Evolutionary conservation across 1,139 yeast species (phyloP).

Genomic region (Suhomyces terraborum): DNA sequence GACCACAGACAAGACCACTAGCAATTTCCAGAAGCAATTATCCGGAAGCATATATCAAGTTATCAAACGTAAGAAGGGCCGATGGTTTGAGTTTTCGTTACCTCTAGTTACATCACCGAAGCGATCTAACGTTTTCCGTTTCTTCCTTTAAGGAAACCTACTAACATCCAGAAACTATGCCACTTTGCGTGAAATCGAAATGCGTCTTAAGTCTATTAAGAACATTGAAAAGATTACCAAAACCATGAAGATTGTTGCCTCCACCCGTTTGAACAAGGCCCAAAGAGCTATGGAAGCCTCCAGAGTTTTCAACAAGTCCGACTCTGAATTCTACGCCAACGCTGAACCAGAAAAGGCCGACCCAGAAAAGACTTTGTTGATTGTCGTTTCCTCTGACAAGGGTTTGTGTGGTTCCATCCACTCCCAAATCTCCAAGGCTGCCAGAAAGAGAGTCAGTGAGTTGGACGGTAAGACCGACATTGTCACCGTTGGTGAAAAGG

Average conservation of each 20-base stretch:
- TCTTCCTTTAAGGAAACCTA: slow-evolving; percentile 8
- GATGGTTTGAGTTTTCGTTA: no score
- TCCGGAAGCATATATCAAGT: no score
- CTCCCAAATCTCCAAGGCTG: slow-evolving; percentile 87
- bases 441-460: slow-evolving; percentile 64
- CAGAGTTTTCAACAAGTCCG: slow-evolving; percentile 81
- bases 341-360: slow-evolving; percentile 71
- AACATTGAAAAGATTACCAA: slow-evolving; percentile 99
- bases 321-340: slow-evolving; percentile 73
- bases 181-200: slow-evolving; percentile 97
- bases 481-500: slow-evolving; percentile 92
- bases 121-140: background rate
- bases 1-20: no score
- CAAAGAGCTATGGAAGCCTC: slow-evolving; percentile 93
- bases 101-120: background rate
- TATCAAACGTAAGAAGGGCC: no score
- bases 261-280: slow-evolving; percentile 94
- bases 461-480: slow-evolving; percentile 73
- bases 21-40: no score
- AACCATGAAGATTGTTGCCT: slow-evolving; percentile 99
- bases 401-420: slow-evolving; percentile 99
- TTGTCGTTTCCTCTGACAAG: slow-evolving; percentile 94
- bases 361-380: slow-evolving; percentile 64
- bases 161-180: slow-evolving; percentile 77
- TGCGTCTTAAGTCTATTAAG: slow-evolving; percentile 95